Base-by-base conservation (phyloP, 306 rosid genomes). In the Cicer pinnatifidum region DNA sequence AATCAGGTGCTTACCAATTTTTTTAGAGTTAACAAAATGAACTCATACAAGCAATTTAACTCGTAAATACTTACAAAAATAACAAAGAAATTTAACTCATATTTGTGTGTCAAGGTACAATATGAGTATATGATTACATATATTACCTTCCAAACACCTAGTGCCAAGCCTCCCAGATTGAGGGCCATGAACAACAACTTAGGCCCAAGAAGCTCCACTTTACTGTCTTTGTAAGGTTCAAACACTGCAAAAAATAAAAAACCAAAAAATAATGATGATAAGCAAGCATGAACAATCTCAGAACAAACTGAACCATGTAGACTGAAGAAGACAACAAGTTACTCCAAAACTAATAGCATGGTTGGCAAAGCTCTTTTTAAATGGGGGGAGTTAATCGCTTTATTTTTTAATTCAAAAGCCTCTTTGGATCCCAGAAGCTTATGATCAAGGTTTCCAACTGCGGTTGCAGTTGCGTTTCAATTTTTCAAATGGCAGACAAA, bases 171-270 rank as follows among this genome's bases (percentile, higher is more conserved):
- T 7, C 92, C 99, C 83, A 95, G 86, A 79, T 95, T 95, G 43
- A 95, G 91, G 80, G 99, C 99, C 39, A 95, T 86, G 86, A 90
- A 95, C 11, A 95, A 73, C 84, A 95, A 80, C 92, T 91, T 95
- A 40, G 97, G 97, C 6, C 79, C 96, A 82, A 95, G 89, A 81
- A 95, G 97, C 77, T 95, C 97, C 69, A 95, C 99, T 82, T 82
- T 95, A 54, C 72, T 69, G 84, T 95, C 99, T 87, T 86, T 95
- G 70, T 95, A 95, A 41, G 99, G 97, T 90, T 95, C 99, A 86
- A 95, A 95, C 71, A 95, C 99, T 94, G 96, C 85, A 54, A 47
- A 51, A 47, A 47, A 51, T 37, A 7, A 37, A 12, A 17, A 65
- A 28, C 9, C 11, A 8, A 28, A 28, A 2, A 28, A 33, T 12